phyloP scores from a whole-genome alignment of 1,284 basidiomycete genomes.

The Heterobasidion irregulare region DNA sequence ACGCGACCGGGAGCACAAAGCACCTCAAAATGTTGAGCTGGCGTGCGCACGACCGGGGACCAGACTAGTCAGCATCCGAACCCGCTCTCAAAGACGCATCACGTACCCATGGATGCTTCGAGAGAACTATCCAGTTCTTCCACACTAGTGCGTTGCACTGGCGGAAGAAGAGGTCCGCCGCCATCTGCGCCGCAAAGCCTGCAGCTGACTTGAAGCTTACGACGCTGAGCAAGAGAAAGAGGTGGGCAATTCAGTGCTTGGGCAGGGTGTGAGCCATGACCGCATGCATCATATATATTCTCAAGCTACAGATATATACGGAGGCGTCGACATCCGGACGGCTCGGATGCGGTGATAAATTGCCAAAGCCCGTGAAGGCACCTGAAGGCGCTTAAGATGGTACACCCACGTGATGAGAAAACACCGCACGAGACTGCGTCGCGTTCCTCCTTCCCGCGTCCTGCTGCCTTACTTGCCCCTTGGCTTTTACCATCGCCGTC shows the following conservation, averaged over 20 bases:
- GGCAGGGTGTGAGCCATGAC: no score
- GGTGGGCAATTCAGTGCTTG: no score
- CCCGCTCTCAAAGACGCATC: background rate
- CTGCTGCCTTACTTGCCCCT: background rate
- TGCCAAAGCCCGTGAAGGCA: no score
- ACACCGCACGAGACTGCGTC: no score
- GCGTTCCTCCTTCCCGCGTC: no score
- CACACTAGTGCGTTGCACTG: constrained; percentile 57
- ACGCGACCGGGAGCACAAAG: constrained; percentile 59
- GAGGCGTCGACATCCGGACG: no score
- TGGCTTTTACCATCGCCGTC: background rate
- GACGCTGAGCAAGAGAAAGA: background rate
- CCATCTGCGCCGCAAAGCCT: background rate
- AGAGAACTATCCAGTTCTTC: constrained; percentile 72
- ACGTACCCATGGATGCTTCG: constrained; percentile 57
- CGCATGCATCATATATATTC: no score
- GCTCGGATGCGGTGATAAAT: no score
- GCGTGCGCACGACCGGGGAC: background rate
- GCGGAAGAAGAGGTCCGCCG: constrained; percentile 36
- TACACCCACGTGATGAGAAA: no score
- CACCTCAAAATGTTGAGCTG: constrained; percentile 62
- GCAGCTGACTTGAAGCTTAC: background rate
- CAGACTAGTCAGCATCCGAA: no score
- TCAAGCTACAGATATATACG: no score
- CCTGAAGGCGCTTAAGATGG: no score